These are phyloP conservation scores for Fistulifera pelliculosa DNA, from an alignment of 108 stramenopile genomes.

Conservation along the genomic window DNA sequence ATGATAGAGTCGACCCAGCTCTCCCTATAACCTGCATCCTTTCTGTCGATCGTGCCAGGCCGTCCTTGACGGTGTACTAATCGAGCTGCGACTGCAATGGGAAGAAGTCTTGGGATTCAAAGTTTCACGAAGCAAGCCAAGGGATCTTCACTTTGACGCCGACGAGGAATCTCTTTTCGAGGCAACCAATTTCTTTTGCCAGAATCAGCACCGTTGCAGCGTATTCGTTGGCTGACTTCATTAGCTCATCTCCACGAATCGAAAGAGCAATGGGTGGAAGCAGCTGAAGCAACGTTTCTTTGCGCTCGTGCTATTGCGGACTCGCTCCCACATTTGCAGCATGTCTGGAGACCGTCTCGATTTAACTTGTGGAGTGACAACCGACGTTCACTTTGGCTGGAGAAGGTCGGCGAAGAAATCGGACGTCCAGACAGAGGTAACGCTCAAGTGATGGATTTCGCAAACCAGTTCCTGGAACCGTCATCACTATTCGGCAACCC, in stretches of 20 bases:
- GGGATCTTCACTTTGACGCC: conserved; percentile 52
- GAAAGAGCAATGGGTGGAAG: conserved; percentile 78
- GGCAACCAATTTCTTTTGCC: conserved; percentile 66
- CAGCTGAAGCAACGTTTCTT: conserved; percentile 69
- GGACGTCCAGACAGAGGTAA: conserved; percentile 46
- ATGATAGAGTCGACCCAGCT: conserved; percentile 75
- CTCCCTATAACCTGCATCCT: conserved; percentile 47
- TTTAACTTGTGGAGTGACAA: conserved; percentile 68
- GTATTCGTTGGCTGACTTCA: conserved; percentile 65
- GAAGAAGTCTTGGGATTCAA: conserved; percentile 15
- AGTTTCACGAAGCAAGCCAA: background rate
- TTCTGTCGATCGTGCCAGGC: conserved; percentile 79
- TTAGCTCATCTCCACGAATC: conserved; percentile 57
- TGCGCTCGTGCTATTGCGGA: conserved; percentile 58
- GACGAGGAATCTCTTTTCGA: conserved; percentile 85
- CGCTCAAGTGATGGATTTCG: conserved; percentile 60
- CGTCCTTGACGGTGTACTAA: conserved; percentile 73
- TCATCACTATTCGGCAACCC: conserved; percentile 6
- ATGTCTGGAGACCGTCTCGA: conserved; percentile 66
- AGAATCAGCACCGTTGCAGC: conserved; percentile 60
- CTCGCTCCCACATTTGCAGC: conserved; percentile 47
- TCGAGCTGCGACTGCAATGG: conserved; percentile 66
- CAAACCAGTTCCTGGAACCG: conserved; percentile 63
- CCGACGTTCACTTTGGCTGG: conserved; percentile 56
- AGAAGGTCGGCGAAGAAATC: conserved; percentile 43